Conservation (phyloP, 768 basidiomycete species). For the Steccherinum ochraceum region DNA sequence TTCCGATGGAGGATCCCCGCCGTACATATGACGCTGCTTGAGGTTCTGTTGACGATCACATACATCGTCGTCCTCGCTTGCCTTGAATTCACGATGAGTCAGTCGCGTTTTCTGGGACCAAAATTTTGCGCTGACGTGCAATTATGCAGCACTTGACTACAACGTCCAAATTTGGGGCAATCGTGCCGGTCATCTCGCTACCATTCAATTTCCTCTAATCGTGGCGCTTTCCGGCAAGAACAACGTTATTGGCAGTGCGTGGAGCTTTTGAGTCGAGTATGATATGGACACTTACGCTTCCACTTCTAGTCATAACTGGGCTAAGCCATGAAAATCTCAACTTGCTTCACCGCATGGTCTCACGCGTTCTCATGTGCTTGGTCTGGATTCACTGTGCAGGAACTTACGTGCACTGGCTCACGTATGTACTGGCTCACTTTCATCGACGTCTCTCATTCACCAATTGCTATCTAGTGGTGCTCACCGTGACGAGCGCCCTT, state of each 20-base stretch:
- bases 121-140: too few species aligned
- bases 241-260: constrained; percentile 37
- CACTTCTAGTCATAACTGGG: constrained; percentile 38
- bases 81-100: constrained; percentile 25
- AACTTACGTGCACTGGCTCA: constrained; percentile 8
- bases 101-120: too few species aligned
- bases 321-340: constrained; percentile 49
- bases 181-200: constrained; percentile 33
- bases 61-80: constrained; percentile 24
- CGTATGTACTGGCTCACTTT: neutral
- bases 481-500: neutral
- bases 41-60: constrained; percentile 18
- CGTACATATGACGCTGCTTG: constrained; percentile 20
- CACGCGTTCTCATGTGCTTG: constrained; percentile 34
- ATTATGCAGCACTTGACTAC: neutral
- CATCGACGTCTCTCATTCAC: neutral
- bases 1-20: constrained; percentile 23
- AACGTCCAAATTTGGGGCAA: constrained; percentile 15
- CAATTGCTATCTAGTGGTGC: constrained; percentile 4
- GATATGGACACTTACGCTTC: neutral
- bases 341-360: constrained; percentile 38
- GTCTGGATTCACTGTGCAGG: constrained; percentile 38
- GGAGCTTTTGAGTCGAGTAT: neutral
- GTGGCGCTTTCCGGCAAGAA: constrained; percentile 50
- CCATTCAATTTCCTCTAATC: constrained; percentile 43